Conservation (phyloP, 2,329 filamentous ascomycete genomes). For the Talaromyces albobiverticillius region DNA sequence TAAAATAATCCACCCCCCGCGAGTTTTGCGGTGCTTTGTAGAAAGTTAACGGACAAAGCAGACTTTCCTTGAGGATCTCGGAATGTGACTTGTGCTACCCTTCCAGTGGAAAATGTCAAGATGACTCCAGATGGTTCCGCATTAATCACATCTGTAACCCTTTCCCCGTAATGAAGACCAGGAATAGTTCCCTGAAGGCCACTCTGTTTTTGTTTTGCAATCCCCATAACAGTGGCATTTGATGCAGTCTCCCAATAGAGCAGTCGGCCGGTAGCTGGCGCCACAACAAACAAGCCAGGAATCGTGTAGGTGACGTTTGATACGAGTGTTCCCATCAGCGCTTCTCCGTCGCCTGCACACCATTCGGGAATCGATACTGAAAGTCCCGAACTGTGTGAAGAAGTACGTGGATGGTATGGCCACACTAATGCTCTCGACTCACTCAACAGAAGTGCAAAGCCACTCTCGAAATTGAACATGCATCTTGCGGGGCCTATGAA, state of each 20-base stretch:
- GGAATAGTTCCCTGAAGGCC: slow-evolving; percentile 73
- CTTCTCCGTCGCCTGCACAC: slow-evolving; percentile 62
- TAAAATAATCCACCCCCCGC: slow-evolving; percentile 69
- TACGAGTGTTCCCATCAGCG: slow-evolving; percentile 81
- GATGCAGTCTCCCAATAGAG: slow-evolving; percentile 96
- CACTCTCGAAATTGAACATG: slow-evolving; percentile 61
- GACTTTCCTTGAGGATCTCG: slow-evolving; percentile 85
- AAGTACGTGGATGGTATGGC: slow-evolving; percentile 64
- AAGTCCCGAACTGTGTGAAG: slow-evolving; percentile 47
- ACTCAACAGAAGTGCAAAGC: slow-evolving; percentile 77
- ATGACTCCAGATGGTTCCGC: slow-evolving; percentile 87
- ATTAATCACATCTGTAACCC: slow-evolving; percentile 71
- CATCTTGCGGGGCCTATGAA: slow-evolving; percentile 61
- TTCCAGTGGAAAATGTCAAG: slow-evolving; percentile 77
- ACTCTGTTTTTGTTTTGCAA: slow-evolving; percentile 77
- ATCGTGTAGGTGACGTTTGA: slow-evolving; percentile 73
- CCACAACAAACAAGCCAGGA: slow-evolving; percentile 81
- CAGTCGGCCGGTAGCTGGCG: slow-evolving; percentile 78
- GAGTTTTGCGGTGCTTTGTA: slow-evolving; percentile 56
- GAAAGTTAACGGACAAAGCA: slow-evolving; percentile 71
- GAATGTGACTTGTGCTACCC: slow-evolving; percentile 80
- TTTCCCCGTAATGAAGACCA: slow-evolving; percentile 75
- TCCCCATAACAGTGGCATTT: slow-evolving; percentile 76
- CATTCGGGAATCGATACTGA: slow-evolving; percentile 75
- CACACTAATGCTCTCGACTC: slow-evolving; percentile 82